Conservation (phyloP, 176 grass and related monocot species). For the Guadua angustifolia region DNA sequence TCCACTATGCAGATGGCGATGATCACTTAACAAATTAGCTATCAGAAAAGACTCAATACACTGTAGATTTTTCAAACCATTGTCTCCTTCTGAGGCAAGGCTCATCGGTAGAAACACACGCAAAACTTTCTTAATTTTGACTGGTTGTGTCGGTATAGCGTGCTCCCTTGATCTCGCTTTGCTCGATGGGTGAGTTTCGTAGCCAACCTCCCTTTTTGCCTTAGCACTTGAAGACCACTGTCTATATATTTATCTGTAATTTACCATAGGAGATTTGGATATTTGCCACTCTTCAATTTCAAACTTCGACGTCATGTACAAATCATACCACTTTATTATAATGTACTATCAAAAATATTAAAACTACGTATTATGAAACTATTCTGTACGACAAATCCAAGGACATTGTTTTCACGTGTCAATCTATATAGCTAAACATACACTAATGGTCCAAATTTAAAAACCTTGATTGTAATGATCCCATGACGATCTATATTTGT, state of each 20-base stretch:
- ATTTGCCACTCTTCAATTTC: no score
- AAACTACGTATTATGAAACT: background rate
- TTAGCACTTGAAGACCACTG: no score
- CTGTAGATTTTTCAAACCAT: background rate
- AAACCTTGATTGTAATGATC: background rate
- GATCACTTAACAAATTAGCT: slow-evolving; percentile 1
- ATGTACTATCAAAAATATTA: background rate
- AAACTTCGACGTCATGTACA: no score
- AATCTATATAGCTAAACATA: background rate
- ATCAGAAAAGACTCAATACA: background rate
- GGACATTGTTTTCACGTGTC: background rate
- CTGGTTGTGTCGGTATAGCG: background rate
- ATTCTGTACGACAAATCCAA: background rate
- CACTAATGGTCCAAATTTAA: background rate
- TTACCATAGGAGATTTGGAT: no score
- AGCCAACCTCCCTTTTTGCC: no score
- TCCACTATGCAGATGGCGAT: background rate
- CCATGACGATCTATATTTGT: background rate
- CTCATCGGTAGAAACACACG: background rate
- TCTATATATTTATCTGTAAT: no score
- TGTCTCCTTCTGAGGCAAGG: background rate
- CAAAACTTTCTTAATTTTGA: background rate
- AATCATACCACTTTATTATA: no score
- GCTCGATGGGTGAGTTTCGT: no score
- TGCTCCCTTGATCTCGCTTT: no score